A percentile compares a stretch with the other conserved stretches of the same genome.
phyloP scores from a whole-genome alignment of 2,329 filamentous ascomycete genomes.

The Aspergillus proliferans region DNA sequence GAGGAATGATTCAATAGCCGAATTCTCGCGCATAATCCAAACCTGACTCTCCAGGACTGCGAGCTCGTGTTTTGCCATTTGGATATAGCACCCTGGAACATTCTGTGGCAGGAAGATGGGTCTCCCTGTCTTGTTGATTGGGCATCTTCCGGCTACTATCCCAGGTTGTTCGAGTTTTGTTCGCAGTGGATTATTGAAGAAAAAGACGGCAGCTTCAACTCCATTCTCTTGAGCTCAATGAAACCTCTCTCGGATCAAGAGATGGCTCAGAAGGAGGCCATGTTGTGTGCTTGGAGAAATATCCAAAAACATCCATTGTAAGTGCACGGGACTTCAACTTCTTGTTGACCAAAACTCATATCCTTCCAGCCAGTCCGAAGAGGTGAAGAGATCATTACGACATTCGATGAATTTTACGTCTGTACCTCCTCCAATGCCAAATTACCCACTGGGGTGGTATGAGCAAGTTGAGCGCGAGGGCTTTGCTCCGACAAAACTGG shows the following conservation, averaged over 20 bases:
- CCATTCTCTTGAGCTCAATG: not conserved
- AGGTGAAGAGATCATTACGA: not conserved
- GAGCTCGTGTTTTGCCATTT: not conserved
- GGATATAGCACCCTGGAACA: conserved; percentile 8
- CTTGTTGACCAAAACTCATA: not conserved
- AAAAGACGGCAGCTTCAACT: not conserved
- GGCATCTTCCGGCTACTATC: conserved; percentile 18
- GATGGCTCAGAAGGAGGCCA: not conserved
- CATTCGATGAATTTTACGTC: not conserved
- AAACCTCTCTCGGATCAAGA: not conserved
- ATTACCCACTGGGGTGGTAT: not conserved
- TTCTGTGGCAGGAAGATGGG: conserved; percentile 16
- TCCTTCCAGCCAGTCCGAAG: not conserved
- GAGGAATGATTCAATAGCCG: no score
- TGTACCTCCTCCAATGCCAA: not conserved
- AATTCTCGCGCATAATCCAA: no score
- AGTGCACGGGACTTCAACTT: not conserved
- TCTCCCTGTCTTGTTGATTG: conserved; percentile 18
- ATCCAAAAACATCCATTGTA: not conserved
- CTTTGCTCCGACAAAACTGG: not conserved
- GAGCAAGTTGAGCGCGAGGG: not conserved
- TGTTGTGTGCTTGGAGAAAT: not conserved
- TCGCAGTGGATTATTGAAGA: conserved; percentile 1
- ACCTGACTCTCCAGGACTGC: no score
- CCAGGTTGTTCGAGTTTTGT: conserved; percentile 17